phyloP scores from a whole-genome alignment of 2,329 filamentous ascomycete species.

The Colletotrichum endophyticum region DNA sequence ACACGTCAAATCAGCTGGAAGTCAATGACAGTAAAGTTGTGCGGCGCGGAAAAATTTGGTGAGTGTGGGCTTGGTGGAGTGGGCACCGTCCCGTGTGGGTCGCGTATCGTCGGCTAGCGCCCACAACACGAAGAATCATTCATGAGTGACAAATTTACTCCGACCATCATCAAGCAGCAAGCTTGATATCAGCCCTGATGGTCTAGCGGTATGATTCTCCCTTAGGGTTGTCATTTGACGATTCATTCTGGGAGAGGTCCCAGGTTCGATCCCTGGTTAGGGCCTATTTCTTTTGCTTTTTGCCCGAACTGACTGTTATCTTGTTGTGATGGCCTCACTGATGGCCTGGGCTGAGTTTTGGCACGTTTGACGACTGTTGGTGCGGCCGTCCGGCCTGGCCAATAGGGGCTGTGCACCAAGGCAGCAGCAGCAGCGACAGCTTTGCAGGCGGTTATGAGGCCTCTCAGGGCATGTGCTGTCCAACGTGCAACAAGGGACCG shows the following conservation, averaged over 20 bases:
- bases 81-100: neutral
- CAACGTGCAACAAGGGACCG: neutral
- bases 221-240: neutral
- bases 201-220: conserved; percentile 23
- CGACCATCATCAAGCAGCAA: accelerated
- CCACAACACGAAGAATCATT: neutral
- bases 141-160: accelerated
- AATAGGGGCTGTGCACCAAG: neutral
- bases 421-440: neutral
- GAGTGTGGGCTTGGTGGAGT: neutral
- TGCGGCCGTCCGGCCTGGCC: neutral
- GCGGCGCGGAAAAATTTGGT: neutral
- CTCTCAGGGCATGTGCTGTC: neutral
- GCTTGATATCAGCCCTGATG: conserved; percentile 5
- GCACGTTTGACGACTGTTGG: neutral
- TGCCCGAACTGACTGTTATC: too few relatives aligned
- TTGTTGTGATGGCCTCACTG: neutral
- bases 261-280: conserved; percentile 21
- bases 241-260: neutral
- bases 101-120: neutral
- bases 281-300: neutral
- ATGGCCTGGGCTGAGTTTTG: neutral
- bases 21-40: neutral
- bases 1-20: neutral
- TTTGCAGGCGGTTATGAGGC: neutral